Base-by-base conservation (phyloP, 2,329 filamentous ascomycete species). In the Blastomyces percursus region DNA sequence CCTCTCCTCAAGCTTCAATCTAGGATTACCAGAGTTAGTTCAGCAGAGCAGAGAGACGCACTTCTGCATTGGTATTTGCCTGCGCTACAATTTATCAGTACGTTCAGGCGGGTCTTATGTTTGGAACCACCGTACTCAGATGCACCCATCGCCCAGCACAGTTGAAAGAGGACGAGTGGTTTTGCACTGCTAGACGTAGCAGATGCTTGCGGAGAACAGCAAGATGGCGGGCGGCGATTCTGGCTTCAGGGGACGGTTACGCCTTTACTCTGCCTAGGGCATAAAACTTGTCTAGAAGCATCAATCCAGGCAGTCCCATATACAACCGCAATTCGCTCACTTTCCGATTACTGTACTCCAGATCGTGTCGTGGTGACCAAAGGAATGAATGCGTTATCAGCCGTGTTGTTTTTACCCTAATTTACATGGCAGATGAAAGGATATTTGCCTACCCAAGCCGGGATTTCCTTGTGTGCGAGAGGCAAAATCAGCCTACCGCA, bases 401-500 rank as follows among this genome's bases (percentile, higher is more conserved):
- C 66, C 21, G 65, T 67, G 32, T 57, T 72, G 50, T 65, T 68
- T 60, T 65, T 71, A 59, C 67, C 67, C 38, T 66, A 58, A 9
- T 30, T 62, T 63, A 48, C 35, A 63, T 19, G 38, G 56, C 21
- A 61, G 44, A 42, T 50, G 50, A 57, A 48, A 59, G 46, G 44
- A 50, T 6, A 58, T 58, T 60, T 19, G 24, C 30, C 51, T 55
- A 27, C 51, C 51, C 7, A 55, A 30, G 6, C 8, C 51, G 21
- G 11, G 0, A 7, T 32, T 38, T 21, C 38, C 1, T 9, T 3
- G 14, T 21, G 51, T 30, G 16, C 1, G n/a, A n/a, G n/a, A 55
- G 21, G 5, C 24, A 35, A 16, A 51, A 51, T 51, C 48, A 16
- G 21, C 7, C 8, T 51, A 14, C 27, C 24, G 14, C 48, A 30